Evolutionary conservation across 2,329 filamentous ascomycete species (phyloP).

Genomic region (Trichocomaceae sp.): DNA sequence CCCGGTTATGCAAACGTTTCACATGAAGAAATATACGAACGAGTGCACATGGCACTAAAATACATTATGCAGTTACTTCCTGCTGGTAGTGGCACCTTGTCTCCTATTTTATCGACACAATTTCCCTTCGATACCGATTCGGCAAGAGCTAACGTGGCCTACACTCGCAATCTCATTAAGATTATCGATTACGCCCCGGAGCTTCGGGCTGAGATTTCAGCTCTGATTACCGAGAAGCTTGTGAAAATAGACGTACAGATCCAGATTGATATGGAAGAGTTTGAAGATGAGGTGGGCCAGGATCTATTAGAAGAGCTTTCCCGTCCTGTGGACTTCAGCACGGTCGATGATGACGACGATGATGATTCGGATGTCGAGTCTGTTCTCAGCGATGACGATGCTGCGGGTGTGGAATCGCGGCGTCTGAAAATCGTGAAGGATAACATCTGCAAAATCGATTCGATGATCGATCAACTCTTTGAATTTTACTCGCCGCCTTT

Average conservation of each 20-base stretch:
- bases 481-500: slow-evolving; percentile 71
- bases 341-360: slow-evolving; percentile 28
- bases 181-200: slow-evolving; percentile 72
- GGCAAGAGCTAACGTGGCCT: slow-evolving; percentile 74
- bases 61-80: slow-evolving; percentile 77
- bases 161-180: slow-evolving; percentile 74
- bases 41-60: slow-evolving; percentile 68
- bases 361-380: slow-evolving; percentile 64
- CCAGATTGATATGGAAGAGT: slow-evolving; percentile 83
- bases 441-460: slow-evolving; percentile 85
- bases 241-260: slow-evolving; percentile 95
- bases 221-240: slow-evolving; percentile 74
- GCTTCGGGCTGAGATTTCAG: slow-evolving; percentile 71
- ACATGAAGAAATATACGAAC: slow-evolving; percentile 59
- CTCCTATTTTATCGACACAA: slow-evolving; percentile 57
- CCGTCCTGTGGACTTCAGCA: slow-evolving; percentile 31
- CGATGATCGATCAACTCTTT: slow-evolving; percentile 82
- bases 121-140: slow-evolving; percentile 75
- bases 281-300: slow-evolving; percentile 80
- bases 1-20: slow-evolving; percentile 53
- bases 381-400: slow-evolving; percentile 51
- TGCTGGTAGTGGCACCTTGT: slow-evolving; percentile 64
- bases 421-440: slow-evolving; percentile 66
- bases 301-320: slow-evolving; percentile 51
- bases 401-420: slow-evolving; percentile 41